Conservation (phyloP, 176 grass and related monocot species). For the Carex cristatella region DNA sequence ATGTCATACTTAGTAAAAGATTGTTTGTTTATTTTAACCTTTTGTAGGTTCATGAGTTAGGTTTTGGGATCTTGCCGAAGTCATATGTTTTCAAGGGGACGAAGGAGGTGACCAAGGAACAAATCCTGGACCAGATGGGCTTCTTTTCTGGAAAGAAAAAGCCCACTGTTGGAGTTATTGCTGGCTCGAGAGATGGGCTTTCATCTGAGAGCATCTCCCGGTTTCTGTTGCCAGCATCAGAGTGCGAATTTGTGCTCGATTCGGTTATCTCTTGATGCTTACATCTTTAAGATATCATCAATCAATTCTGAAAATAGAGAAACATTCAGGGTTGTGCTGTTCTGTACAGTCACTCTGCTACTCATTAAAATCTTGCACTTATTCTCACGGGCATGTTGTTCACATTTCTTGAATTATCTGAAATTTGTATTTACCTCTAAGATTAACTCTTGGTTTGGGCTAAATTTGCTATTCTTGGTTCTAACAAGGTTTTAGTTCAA, state of each 20-base stretch:
- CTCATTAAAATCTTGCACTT: neutral
- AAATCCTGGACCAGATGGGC: conserved; percentile 89
- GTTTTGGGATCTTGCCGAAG: conserved; percentile 81
- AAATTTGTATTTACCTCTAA: neutral
- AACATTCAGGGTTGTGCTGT: neutral
- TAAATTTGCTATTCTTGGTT: neutral
- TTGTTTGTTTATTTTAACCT: conserved; percentile 11
- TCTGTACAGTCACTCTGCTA: neutral
- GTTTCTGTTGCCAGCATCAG: conserved; percentile 82
- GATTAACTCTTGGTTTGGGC: neutral
- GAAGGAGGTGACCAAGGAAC: conserved; percentile 82
- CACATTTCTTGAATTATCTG: neutral
- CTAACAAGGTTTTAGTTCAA: neutral
- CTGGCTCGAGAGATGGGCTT: conserved; percentile 65
- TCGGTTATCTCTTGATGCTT: conserved; percentile 45
- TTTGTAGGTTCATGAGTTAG: conserved; percentile 80
- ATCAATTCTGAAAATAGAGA: neutral
- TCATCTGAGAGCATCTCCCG: conserved; percentile 67
- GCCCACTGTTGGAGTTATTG: conserved; percentile 65
- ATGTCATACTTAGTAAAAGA: neutral
- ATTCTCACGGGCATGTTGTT: neutral
- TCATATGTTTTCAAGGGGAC: conserved; percentile 91
- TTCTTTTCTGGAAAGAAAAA: conserved; percentile 68
- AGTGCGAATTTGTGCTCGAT: conserved; percentile 86
- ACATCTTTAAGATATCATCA: neutral